phyloP scores from a whole-genome alignment of 441 rosid species.

The Macaranga tanarius region DNA sequence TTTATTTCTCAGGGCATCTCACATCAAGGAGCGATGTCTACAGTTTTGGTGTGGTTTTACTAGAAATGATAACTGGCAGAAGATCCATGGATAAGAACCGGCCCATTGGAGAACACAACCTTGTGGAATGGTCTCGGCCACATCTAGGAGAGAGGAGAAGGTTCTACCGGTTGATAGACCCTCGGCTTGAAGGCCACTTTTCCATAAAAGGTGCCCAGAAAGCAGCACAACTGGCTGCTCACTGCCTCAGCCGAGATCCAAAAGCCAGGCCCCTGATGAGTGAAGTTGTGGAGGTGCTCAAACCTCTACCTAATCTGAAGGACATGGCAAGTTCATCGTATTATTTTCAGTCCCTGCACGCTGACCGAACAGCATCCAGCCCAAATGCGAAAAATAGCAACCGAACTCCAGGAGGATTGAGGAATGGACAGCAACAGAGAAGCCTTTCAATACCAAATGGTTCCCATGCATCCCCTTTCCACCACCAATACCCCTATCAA shows the following conservation, averaged over 20 bases:
- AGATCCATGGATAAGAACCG: constrained; percentile 92
- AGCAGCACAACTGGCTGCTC: constrained; percentile 80
- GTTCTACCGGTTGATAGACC: constrained; percentile 76
- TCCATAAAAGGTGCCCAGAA: constrained; percentile 87
- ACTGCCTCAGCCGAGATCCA: constrained; percentile 87
- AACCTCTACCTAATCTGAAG: constrained; percentile 78
- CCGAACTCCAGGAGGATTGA: constrained; percentile 48
- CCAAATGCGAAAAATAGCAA: constrained; percentile 53
- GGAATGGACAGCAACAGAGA: constrained; percentile 64
- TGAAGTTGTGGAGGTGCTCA: constrained; percentile 70
- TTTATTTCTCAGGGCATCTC: constrained; percentile 67
- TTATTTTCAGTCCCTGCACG: constrained; percentile 76
- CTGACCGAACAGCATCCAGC: constrained; percentile 54
- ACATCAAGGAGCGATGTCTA: constrained; percentile 91
- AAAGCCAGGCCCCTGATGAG: constrained; percentile 89
- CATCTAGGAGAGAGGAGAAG: constrained; percentile 78
- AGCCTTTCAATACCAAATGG: constrained; percentile 82
- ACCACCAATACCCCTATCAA: constrained; percentile 51
- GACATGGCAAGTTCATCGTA: constrained; percentile 93
- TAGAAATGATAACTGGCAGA: constrained; percentile 84
- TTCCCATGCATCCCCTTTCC: constrained; percentile 65
- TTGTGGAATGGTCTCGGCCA: constrained; percentile 94
- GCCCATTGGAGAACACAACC: constrained; percentile 84
- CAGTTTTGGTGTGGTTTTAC: constrained; percentile 90
- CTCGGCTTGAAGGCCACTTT: constrained; percentile 84